Conservation (phyloP, 345 rosid species). For the Salix arbutifolia region DNA sequence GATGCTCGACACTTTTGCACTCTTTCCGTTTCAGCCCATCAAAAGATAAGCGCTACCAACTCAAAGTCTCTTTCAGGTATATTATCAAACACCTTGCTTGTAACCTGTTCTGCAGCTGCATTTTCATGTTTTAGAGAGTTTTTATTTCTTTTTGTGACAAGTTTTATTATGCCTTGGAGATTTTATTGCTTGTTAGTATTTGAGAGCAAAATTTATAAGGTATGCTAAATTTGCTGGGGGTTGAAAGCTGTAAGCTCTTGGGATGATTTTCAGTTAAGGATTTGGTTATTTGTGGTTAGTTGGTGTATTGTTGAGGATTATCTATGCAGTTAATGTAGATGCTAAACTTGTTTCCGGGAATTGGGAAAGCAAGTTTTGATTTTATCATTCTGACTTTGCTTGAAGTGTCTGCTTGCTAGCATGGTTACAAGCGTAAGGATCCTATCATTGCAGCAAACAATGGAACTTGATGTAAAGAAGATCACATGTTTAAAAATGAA, state of each 20-base stretch:
- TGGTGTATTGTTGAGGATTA: neutral
- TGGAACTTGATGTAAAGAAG: neutral
- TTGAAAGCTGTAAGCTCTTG: neutral
- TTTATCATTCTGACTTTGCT: neutral
- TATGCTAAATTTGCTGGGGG: neutral
- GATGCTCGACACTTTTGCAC: neutral
- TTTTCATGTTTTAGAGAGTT: neutral
- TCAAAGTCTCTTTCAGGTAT: constrained; percentile 14
- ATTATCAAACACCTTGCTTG: neutral
- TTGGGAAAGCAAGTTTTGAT: neutral
- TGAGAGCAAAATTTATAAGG: neutral
- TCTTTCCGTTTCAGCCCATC: neutral
- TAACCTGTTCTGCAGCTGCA: neutral
- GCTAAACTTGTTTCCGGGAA: neutral
- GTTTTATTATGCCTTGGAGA: neutral
- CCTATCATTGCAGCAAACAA: neutral
- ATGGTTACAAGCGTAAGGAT: neutral
- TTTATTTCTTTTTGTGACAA: neutral
- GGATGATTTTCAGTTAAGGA: neutral
- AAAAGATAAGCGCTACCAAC: neutral
- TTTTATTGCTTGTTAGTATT: neutral
- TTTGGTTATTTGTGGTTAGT: neutral
- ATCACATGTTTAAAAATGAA: neutral
- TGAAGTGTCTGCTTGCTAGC: neutral
- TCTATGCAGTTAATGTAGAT: neutral